Base-by-base conservation (phyloP, 176 grass and related monocot species). In the Elymus sibiricus region DNA sequence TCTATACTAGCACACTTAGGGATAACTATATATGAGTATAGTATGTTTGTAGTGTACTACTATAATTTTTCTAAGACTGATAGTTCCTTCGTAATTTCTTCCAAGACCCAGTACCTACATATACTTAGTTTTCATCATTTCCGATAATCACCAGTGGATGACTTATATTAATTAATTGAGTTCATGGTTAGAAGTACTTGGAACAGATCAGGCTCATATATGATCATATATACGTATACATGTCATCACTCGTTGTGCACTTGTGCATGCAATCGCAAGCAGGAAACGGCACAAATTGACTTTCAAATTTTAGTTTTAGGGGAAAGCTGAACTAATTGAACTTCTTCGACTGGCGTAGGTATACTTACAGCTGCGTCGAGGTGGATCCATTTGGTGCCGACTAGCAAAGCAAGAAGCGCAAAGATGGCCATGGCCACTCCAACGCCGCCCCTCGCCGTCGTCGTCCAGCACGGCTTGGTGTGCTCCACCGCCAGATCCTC, bases 391-490 rank as follows among this genome's bases (percentile, higher is more conserved):
- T 65, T 38, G 61, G 19, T 3, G 37, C 34, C 56, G 55, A 85
- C 3, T n/a, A 88, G 29, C 62, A 88, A n/a, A 25, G 73, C 71
- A 31, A 91, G 82, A 2, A 85, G 14, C 5, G 79, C 17, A 2
- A 91, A 71, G 4, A 78, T 77, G 59, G 40, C 64, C 82, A 85
- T 63, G 55, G 47, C 86, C 53, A 91, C 5, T 5, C 51, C 86
- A 21, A 91, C 34, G 44, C 32, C 70, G 46, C 68, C 34, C 56
- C 58, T 75, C 15, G 81, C 51, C 64, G 51, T 63, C 22, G 14
- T 22, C 43, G 1, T 29, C 67, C 62, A 46, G 58, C 71, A 46
- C 39, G n/a, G 12, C 70, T 27, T 46, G 0, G 1, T 74, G n/a
- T 24, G 39, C 70, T 2, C 12, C 39, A 4, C 5, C 25, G 40